These are phyloP conservation scores for Dalbergia cultrata DNA, from an alignment of 306 rosid genomes.

Conservation along the genomic window DNA sequence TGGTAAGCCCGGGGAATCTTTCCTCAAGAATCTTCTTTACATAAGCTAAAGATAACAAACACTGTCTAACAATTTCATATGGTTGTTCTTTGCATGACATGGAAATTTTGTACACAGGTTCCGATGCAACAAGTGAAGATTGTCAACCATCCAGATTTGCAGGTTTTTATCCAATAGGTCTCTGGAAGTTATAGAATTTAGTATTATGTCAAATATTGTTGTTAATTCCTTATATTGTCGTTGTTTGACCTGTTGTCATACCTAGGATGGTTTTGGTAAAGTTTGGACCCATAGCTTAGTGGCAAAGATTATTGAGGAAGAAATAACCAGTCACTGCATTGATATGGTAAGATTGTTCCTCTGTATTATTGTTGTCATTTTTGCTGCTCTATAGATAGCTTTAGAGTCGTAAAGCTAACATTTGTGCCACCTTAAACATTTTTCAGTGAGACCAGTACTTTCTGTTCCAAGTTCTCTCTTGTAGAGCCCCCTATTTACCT, in stretches of 20 bases:
- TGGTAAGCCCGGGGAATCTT: conserved; percentile 28
- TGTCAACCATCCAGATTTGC: conserved; percentile 86
- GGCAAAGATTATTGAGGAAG: conserved; percentile 67
- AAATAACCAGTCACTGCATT: conserved; percentile 57
- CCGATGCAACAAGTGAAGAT: conserved; percentile 72
- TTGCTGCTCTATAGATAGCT: neutral
- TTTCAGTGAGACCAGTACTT: conserved; percentile 14
- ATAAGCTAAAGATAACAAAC: conserved; percentile 17
- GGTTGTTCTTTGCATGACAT: conserved; percentile 42
- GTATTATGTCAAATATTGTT: conserved; percentile 27
- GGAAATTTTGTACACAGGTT: conserved; percentile 57
- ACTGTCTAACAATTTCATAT: conserved; percentile 16
- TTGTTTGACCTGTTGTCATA: conserved; percentile 44
- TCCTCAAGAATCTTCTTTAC: conserved; percentile 21
- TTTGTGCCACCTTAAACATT: conserved; percentile 41
- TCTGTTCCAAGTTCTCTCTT: conserved; percentile 7
- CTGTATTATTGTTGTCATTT: conserved; percentile 3
- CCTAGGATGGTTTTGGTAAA: conserved; percentile 91
- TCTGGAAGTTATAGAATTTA: conserved; percentile 41
- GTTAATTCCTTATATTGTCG: conserved; percentile 34
- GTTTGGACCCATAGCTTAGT: conserved; percentile 74
- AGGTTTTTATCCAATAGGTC: conserved; percentile 65
- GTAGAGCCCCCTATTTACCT: conserved; percentile 22
- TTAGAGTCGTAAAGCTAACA: conserved; percentile 2
- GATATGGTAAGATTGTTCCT: conserved; percentile 65